Evolutionary conservation across 2,329 filamentous ascomycete species (phyloP).

Genomic region (Remersonia thermophila): DNA sequence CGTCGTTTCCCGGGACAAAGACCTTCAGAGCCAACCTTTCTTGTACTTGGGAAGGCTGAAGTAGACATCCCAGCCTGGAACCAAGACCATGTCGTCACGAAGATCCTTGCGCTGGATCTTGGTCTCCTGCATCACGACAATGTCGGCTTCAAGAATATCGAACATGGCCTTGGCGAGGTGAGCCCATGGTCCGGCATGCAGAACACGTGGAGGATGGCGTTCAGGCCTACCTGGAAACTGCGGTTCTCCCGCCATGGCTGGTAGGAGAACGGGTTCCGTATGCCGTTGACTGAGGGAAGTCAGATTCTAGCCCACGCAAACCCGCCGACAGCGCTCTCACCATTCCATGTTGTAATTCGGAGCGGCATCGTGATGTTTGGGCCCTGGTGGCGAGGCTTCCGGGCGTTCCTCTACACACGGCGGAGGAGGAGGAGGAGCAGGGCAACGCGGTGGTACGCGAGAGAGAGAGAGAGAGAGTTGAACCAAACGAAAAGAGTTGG

Average conservation of each 20-base stretch:
- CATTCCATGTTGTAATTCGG: constrained; percentile 80
- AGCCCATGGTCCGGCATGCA: too few species aligned
- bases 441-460: too few species aligned
- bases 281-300: constrained; percentile 56
- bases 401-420: too few species aligned
- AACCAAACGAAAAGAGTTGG: too few species aligned
- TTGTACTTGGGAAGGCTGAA: constrained; percentile 90
- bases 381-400: not conserved
- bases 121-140: constrained; percentile 88
- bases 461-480: too few species aligned
- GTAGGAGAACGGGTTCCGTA: constrained; percentile 74
- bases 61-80: constrained; percentile 91
- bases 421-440: not conserved
- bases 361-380: constrained; percentile 44
- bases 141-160: constrained; percentile 80
- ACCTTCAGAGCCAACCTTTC: constrained; percentile 50
- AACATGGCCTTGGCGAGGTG: constrained; percentile 62
- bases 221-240: constrained; percentile 47
- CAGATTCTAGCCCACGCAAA: not conserved
- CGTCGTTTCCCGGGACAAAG: not conserved
- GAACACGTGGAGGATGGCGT: too few species aligned
- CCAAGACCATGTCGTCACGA: constrained; percentile 86
- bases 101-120: constrained; percentile 94
- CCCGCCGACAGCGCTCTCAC: constrained; percentile 32
- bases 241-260: constrained; percentile 66